Base-by-base conservation (phyloP, 2,329 filamentous ascomycete species). In the Stylonectria norvegica region DNA sequence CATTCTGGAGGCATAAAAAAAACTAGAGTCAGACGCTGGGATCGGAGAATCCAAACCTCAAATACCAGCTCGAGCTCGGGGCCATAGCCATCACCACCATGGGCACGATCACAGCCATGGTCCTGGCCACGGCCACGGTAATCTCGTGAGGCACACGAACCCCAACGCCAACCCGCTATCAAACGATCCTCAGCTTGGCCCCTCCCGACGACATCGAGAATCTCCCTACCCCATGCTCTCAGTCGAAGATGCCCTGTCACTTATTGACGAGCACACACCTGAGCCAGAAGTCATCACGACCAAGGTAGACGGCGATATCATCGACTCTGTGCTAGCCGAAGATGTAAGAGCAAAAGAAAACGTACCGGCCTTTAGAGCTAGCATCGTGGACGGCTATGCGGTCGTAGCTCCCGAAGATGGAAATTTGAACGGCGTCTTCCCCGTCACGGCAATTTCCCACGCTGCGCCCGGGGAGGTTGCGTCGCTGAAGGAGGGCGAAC, bases 361-460 rank as follows among this genome's bases (percentile, higher is more conserved):
- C 6, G 93, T 98, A 0, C 93, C 93, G 1, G 93, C 91, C 0
- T 98, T 95, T 66, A 76, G 89, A 43, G 93, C 93, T 14, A 97
- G 91, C 59, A 97, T 96, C 28, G 93, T 98, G 1, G 93, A 98
- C 62, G 93, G 93, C 1, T 98, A 98, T 59, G 93, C 93, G 3
- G 78, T 95, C 1, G 81, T 90, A 25, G 83, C 80, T 5, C 75
- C 76, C 38, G 67, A 69, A 20, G 71, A 79, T 28, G 79, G 76
- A 1, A 79, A 76, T 34, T 77, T 87, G 34, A 87, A 85, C 54
- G 90, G 91, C 0, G 68, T 83, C 1, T 97, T 93, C 58, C 89
- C 91, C 1, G 91, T 98, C 11, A 82, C 85, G 1, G 84, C 86
- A 1, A 75, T 97, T 10, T 94, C 89, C 0, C 89, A 96, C 60